Percentiles rank a stretch among this genome's conserved stretches.
These are phyloP conservation scores for Naganishia kalamii DNA, from an alignment of 768 basidiomycete genomes.

Conservation along the genomic window DNA sequence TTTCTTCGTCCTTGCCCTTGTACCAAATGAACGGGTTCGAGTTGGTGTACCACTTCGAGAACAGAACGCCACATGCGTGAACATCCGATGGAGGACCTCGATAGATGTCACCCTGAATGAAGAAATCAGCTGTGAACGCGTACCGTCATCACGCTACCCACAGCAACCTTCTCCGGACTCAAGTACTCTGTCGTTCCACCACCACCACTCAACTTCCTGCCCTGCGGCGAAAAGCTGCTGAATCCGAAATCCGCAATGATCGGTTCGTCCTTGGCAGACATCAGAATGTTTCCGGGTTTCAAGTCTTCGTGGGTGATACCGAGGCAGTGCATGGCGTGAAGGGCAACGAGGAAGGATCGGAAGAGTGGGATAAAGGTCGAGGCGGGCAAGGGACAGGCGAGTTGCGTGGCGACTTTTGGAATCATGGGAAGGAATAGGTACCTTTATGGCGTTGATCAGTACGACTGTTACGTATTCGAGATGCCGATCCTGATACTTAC, in stretches of 20 bases:
- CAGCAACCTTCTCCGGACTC: slow-evolving; percentile 40
- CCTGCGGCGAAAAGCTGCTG: slow-evolving; percentile 34
- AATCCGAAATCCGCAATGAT: slow-evolving; percentile 43
- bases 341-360: slow-evolving; percentile 30
- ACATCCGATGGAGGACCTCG: slow-evolving; percentile 37
- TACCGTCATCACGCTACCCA: slow-evolving; percentile 11
- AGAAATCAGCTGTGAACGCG: background rate
- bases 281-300: slow-evolving; percentile 50
- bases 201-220: slow-evolving; percentile 28
- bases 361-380: slow-evolving; percentile 34
- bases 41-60: slow-evolving; percentile 33
- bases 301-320: slow-evolving; percentile 53
- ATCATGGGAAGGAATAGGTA: slow-evolving; percentile 35
- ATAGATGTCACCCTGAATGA: slow-evolving; percentile 28
- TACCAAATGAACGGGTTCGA: slow-evolving; percentile 32
- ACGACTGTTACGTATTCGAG: background rate
- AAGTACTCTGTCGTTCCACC: slow-evolving; percentile 44
- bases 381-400: slow-evolving; percentile 20
- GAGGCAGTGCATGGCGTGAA: slow-evolving; percentile 36
- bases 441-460: slow-evolving; percentile 23
- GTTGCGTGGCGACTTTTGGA: slow-evolving; percentile 12
- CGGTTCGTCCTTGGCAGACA: slow-evolving; percentile 37
- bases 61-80: slow-evolving; percentile 42
- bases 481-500: slow-evolving; percentile 27
- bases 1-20: slow-evolving; percentile 28